phyloP scores from a whole-genome alignment of 805 yeast species.

The Lachancea sp. region DNA sequence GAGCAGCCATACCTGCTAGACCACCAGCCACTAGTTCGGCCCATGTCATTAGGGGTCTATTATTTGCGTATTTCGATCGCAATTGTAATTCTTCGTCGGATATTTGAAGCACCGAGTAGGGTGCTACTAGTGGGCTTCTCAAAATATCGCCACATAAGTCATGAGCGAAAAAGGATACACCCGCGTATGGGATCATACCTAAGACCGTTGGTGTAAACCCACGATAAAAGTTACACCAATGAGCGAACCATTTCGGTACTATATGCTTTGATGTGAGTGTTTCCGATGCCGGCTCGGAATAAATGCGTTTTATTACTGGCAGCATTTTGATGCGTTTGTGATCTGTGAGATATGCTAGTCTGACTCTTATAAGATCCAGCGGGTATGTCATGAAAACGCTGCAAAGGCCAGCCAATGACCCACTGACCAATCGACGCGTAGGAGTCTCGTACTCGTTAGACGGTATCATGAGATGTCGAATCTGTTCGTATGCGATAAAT shows the following conservation, averaged over 20 bases:
- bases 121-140: constrained; percentile 50
- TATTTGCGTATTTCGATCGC: constrained; percentile 21
- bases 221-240: constrained; percentile 68
- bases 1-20: constrained; percentile 89
- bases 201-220: constrained; percentile 91
- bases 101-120: constrained; percentile 41
- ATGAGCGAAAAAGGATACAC: constrained; percentile 92
- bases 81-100: constrained; percentile 15
- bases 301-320: constrained; percentile 27
- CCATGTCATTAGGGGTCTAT: constrained; percentile 75
- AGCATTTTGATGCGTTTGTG: constrained; percentile 27
- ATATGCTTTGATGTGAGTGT: constrained; percentile 32
- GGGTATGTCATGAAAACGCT: constrained; percentile 91
- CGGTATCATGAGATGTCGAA: constrained; percentile 74
- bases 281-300: constrained; percentile 28
- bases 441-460: constrained; percentile 70
- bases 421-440: constrained; percentile 72
- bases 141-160: constrained; percentile 84
- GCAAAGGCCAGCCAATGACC: constrained; percentile 82
- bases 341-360: constrained; percentile 82
- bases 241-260: constrained; percentile 31
- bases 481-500: constrained; percentile 93
- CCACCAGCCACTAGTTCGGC: constrained; percentile 96
- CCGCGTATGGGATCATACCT: constrained; percentile 98
- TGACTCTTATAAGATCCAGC: constrained; percentile 79